phyloP scores from a whole-genome alignment of 768 basidiomycete genomes.

The Cystobasidiopsis lactophilus region DNA sequence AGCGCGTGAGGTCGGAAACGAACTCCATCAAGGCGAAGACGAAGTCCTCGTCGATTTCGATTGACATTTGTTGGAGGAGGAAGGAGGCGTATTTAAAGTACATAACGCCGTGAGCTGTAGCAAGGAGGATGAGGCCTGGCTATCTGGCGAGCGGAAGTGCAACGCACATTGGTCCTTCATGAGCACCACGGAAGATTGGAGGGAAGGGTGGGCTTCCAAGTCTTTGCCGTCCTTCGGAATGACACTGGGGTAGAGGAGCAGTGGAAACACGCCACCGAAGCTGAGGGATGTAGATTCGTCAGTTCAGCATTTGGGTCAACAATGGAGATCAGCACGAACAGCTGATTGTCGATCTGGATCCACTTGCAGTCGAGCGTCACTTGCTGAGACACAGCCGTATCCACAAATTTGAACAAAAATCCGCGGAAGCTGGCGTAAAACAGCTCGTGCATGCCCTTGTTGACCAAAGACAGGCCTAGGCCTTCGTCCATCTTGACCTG shows the following conservation, averaged over 20 bases:
- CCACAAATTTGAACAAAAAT: constrained; percentile 62
- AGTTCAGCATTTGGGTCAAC: too few species aligned
- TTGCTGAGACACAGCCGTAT: constrained; percentile 55
- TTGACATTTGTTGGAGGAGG: constrained; percentile 73
- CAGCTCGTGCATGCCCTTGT: constrained; percentile 67
- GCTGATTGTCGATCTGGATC: constrained; percentile 88
- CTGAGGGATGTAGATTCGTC: neutral
- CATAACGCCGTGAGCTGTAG: constrained; percentile 79
- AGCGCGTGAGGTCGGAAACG: constrained; percentile 17
- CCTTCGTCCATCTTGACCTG: constrained; percentile 53
- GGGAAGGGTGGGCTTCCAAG: constrained; percentile 61
- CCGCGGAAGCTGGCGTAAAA: constrained; percentile 60
- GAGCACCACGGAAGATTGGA: constrained; percentile 70
- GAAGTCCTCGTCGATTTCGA: constrained; percentile 94
- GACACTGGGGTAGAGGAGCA: constrained; percentile 81
- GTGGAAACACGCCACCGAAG: constrained; percentile 84
- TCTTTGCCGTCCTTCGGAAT: constrained; percentile 40
- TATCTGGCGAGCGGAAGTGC: neutral
- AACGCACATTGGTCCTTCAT: constrained; percentile 71
- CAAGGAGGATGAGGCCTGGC: constrained; percentile 4
- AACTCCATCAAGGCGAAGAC: constrained; percentile 79
- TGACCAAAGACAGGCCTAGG: constrained; percentile 76
- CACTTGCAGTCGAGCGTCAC: constrained; percentile 60
- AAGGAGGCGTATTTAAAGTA: constrained; percentile 95
- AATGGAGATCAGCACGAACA: constrained; percentile 21